Percentiles rank a stretch among this genome's conserved stretches.
Evolutionary conservation across 176 grass and related monocot genomes (phyloP).

Genomic region (Microstegium vimineum): DNA sequence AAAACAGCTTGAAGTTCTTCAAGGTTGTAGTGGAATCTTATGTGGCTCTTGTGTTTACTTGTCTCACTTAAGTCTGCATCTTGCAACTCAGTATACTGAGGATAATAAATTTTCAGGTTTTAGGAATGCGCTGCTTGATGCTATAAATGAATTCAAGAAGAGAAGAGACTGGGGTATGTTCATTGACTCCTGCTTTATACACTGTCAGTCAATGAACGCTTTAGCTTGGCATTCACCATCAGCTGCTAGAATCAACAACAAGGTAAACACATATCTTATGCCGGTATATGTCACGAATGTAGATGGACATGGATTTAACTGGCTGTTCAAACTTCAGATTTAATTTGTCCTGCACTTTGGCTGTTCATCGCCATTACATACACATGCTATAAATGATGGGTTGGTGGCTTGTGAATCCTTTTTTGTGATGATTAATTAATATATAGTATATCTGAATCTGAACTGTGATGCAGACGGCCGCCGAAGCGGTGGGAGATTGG

Average conservation of each 20-base stretch:
- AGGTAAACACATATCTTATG: constrained; percentile 30
- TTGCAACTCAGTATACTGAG: neutral
- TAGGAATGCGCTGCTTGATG: constrained; percentile 55
- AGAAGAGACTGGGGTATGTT: constrained; percentile 75
- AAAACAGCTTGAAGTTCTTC: constrained; percentile 55
- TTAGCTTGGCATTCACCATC: constrained; percentile 64
- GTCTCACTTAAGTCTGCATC: neutral
- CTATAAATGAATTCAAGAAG: constrained; percentile 48
- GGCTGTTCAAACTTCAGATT: neutral
- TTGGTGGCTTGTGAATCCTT: too few species aligned
- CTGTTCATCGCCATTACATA: too few species aligned
- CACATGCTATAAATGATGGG: too few species aligned
- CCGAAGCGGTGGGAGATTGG: constrained; percentile 47
- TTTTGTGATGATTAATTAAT: neutral
- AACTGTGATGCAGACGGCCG: constrained; percentile 29
- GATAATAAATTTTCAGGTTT: constrained; percentile 42
- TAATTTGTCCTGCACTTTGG: neutral
- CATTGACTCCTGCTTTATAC: constrained; percentile 73
- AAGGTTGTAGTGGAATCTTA: constrained; percentile 46
- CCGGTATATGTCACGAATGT: neutral
- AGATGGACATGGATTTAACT: neutral
- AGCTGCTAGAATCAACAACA: constrained; percentile 60
- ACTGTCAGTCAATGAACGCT: constrained; percentile 61
- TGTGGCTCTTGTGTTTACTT: neutral
- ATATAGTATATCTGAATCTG: neutral